Conservation (phyloP, 2,329 filamentous ascomycete genomes). For the Pestalotiopsis sp. region DNA sequence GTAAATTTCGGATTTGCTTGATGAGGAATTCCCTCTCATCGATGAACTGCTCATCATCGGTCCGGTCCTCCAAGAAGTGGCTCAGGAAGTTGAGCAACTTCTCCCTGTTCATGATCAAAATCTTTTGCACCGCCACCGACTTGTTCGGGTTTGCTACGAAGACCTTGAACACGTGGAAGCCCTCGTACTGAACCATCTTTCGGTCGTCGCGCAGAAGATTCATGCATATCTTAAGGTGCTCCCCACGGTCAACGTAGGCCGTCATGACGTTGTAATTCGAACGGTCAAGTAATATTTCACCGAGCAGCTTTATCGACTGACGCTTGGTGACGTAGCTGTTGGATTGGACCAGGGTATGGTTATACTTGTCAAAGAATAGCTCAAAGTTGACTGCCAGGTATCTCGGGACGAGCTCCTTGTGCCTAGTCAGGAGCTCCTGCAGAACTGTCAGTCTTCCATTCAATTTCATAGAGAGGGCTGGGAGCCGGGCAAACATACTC, state of each 20-base stretch:
- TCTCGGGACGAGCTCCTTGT: slow-evolving; percentile 87
- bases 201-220: slow-evolving; percentile 92
- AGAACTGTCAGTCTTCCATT: background rate
- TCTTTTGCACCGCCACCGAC: slow-evolving; percentile 92
- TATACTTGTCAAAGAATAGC: slow-evolving; percentile 90
- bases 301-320: slow-evolving; percentile 95
- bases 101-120: slow-evolving; percentile 94
- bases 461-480: no score
- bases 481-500: slow-evolving; percentile 59
- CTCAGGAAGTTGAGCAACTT: slow-evolving; percentile 87
- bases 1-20: slow-evolving; percentile 82
- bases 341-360: slow-evolving; percentile 83
- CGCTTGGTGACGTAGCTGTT: slow-evolving; percentile 97
- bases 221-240: slow-evolving; percentile 98
- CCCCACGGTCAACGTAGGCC: slow-evolving; percentile 89
- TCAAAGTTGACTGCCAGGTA: slow-evolving; percentile 92
- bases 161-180: slow-evolving; percentile 99
- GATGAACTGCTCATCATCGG: slow-evolving; percentile 97
- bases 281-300: slow-evolving; percentile 90
- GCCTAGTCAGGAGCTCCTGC: slow-evolving; percentile 89
- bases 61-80: slow-evolving; percentile 90
- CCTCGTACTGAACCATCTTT: slow-evolving; percentile 99
- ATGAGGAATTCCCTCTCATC: slow-evolving; percentile 98
- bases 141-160: slow-evolving; percentile 99
- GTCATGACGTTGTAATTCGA: slow-evolving; percentile 99